Conservation (phyloP, 768 basidiomycete species). For the Lactifluus pinguis region DNA sequence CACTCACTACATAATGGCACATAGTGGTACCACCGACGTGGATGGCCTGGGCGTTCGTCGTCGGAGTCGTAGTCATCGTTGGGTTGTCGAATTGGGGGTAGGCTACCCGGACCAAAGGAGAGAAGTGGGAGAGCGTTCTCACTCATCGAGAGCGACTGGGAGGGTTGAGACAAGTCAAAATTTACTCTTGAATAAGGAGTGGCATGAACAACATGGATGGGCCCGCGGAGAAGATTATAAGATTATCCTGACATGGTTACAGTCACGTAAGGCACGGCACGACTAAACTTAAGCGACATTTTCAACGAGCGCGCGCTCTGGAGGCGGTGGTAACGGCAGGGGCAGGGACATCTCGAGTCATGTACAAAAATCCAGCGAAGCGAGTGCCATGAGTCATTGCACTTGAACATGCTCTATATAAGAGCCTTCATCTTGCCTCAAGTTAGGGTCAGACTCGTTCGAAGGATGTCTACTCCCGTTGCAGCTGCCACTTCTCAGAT, state of each 20-base stretch:
- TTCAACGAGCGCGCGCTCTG: no score
- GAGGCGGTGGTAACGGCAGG: no score
- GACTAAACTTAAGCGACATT: no score
- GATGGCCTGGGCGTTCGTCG: constrained; percentile 1
- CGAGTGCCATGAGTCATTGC: no score
- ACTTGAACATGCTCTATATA: neutral
- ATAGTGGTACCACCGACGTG: constrained; percentile 18
- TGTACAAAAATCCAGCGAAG: no score
- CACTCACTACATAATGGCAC: constrained; percentile 15
- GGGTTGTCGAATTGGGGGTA: neutral
- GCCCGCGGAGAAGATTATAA: neutral
- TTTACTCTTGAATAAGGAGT: neutral
- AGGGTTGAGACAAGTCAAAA: neutral
- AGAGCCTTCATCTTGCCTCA: neutral
- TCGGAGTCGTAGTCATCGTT: constrained; percentile 7
- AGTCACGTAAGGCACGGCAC: no score
- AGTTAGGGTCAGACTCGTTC: no score
- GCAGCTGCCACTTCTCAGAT: constrained; percentile 31
- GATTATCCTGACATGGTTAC: no score
- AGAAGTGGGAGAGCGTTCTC: constrained; percentile 1
- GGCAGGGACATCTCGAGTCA: no score
- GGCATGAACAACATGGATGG: neutral
- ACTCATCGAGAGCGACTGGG: neutral
- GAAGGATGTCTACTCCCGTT: constrained; percentile 12
- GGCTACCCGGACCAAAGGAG: constrained; percentile 4